These are phyloP conservation scores for Entomortierella lignicola DNA, from an alignment of 192 early-diverging fungal species.

Conservation along the genomic window DNA sequence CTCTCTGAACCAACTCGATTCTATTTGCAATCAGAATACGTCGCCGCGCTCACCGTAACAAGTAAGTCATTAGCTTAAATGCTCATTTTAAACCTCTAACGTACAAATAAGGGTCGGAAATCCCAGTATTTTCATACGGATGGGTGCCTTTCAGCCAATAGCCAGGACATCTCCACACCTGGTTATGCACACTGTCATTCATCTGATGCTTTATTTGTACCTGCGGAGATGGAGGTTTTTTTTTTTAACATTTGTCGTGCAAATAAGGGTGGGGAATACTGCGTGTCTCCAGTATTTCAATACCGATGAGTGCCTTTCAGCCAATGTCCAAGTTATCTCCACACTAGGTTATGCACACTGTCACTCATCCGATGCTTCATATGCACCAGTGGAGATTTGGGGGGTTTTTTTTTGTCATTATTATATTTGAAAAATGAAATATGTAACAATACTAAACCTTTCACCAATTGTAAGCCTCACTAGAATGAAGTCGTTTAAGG, in stretches of 20 bases:
- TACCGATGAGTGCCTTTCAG: conserved; percentile 5
- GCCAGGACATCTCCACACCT: background rate
- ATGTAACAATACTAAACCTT: no score
- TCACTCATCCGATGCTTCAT: conserved; percentile 5
- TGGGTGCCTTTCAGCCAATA: conserved; percentile 6
- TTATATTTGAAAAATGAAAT: no score
- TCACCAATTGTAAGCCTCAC: background rate
- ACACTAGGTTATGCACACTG: conserved; percentile 2
- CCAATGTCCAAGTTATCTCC: background rate
- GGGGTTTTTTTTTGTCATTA: background rate
- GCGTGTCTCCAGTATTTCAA: background rate
- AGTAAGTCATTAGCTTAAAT: no score
- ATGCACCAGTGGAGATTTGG: background rate
- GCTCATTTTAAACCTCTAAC: no score
- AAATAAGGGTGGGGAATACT: background rate
- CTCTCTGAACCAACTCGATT: no score
- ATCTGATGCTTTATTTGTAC: background rate
- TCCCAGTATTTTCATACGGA: background rate
- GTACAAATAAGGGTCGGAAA: no score
- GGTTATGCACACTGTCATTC: conserved; percentile 5
- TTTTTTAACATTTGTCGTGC: background rate
- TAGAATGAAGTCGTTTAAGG: conserved; percentile 8
- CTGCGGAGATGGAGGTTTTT: background rate
- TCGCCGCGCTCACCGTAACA: no score
- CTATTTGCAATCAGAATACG: no score